Evolutionary conservation across 169 alveolate species (phyloP).

Genomic region (Plasmodium vinckei): DNA sequence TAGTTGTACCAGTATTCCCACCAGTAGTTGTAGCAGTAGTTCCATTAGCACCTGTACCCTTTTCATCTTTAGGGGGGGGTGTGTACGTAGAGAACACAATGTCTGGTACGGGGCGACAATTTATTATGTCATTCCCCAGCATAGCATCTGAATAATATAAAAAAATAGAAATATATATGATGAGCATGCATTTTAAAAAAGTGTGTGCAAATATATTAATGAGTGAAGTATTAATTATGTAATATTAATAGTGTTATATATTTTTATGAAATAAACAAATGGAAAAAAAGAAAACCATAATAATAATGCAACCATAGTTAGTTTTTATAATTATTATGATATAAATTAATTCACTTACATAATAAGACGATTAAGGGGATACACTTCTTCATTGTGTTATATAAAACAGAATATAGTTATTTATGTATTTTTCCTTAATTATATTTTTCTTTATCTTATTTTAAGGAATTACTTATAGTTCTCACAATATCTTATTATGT

Average conservation of each 20-base stretch:
- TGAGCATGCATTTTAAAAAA: neutral
- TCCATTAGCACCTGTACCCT: no score
- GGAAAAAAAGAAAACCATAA: neutral
- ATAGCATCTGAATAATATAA: neutral
- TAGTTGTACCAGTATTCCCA: neutral
- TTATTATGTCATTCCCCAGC: slow-evolving; percentile 1
- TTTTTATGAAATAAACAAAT: neutral
- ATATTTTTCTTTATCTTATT: no score
- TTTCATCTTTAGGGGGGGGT: no score
- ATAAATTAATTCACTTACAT: neutral
- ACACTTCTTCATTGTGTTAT: neutral
- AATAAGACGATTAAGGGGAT: neutral
- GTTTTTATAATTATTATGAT: no score
- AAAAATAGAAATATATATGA: neutral
- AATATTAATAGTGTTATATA: neutral
- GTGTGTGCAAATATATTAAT: neutral
- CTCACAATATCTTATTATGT: no score
- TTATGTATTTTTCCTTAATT: no score
- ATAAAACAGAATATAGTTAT: no score
- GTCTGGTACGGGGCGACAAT: no score
- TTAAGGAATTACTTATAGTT: no score
- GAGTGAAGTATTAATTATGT: neutral
- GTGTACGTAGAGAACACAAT: no score
- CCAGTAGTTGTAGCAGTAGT: no score
- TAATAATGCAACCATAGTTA: neutral